Evolutionary conservation across 805 yeast genomes (phyloP).

Genomic region (Starmerella stigmatis): DNA sequence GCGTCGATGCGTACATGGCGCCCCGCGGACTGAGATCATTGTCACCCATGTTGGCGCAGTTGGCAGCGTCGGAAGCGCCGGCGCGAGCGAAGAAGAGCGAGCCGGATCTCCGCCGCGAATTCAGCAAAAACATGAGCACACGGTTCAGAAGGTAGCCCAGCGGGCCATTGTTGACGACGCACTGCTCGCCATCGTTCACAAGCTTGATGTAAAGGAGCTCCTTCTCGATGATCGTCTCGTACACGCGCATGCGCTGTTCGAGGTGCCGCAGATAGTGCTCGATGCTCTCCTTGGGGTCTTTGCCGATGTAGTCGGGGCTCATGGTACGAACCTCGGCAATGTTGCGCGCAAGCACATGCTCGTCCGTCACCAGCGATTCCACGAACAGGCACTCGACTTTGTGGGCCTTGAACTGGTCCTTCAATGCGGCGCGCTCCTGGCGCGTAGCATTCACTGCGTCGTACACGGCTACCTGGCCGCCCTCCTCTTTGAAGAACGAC

Average conservation of each 20-base stretch:
- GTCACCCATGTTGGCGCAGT: constrained; percentile 57
- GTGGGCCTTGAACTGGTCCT: constrained; percentile 41
- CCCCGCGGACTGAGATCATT: constrained; percentile 77
- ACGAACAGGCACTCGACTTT: constrained; percentile 75
- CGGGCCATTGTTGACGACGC: constrained; percentile 68
- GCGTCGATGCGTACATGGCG: constrained; percentile 48
- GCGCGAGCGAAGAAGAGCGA: constrained; percentile 76
- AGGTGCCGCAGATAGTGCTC: constrained; percentile 68
- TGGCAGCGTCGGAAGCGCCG: constrained; percentile 38
- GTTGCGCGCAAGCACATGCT: constrained; percentile 55
- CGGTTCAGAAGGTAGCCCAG: constrained; percentile 84
- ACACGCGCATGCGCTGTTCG: constrained; percentile 52
- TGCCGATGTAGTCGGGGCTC: constrained; percentile 75
- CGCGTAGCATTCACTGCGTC: constrained; percentile 88
- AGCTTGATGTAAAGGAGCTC: constrained; percentile 69
- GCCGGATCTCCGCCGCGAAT: constrained; percentile 75
- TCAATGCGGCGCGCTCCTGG: constrained; percentile 46
- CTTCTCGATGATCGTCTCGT: constrained; percentile 58
- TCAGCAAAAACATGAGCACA: constrained; percentile 86
- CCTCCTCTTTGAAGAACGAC: constrained; percentile 48
- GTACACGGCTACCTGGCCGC: constrained; percentile 90
- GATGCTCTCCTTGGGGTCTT: constrained; percentile 66
- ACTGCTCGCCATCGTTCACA: constrained; percentile 78
- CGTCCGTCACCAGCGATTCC: constrained; percentile 75
- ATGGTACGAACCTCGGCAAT: constrained; percentile 68